Evolutionary conservation across 2,329 filamentous ascomycete species (phyloP), one percentile per base, ranked within the genome.

Genomic region (Paecilomyces formosus): DNA sequence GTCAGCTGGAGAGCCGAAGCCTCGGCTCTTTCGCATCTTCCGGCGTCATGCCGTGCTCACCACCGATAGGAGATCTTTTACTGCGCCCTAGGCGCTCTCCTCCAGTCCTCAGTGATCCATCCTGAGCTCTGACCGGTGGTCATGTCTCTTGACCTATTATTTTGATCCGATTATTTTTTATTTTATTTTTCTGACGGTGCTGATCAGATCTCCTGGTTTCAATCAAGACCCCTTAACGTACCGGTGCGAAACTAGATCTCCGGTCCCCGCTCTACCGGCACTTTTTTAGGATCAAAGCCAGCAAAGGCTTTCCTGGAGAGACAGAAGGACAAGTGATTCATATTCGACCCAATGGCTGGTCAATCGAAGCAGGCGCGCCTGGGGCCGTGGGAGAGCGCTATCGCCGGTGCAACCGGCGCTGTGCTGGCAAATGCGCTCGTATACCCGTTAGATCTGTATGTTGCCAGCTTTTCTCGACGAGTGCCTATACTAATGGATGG

Each of bases 381-480:
- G 60, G 92, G 94, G 50, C 90, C 94, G 57, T 97, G 93, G 93
- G 93, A 92, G 57, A 88, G 88, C 71, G 94, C 94, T 57, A 86
- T 96, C 64, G 93, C 94, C 62, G 94, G 94, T 68, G 91, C 94
- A 56, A 90, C 90, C 21, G 94, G 94, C 61, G 94, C 94, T 53
- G 91, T 97, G 39, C 82, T 99, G 60, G 94, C 94, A 59, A 99
- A 99, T 80, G 89, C 92, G 52, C 79, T 97, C 62, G 93, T 97
- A 59, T 99, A 99, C 76, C 94, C 94, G 53, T 82, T 99, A 61
- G 94, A 99, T 76, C 92, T 99, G 92, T 96, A 81, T 80, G 89
- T 78, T 45, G 31, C 54, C 33, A 13, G 26, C 55, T 49, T 24
- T 55, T 18, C 33, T 39, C 51, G 56, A 35, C 54, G 51, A 15